Conservation (phyloP, 1,139 yeast genomes). For the Meyerozyma carpophila region DNA sequence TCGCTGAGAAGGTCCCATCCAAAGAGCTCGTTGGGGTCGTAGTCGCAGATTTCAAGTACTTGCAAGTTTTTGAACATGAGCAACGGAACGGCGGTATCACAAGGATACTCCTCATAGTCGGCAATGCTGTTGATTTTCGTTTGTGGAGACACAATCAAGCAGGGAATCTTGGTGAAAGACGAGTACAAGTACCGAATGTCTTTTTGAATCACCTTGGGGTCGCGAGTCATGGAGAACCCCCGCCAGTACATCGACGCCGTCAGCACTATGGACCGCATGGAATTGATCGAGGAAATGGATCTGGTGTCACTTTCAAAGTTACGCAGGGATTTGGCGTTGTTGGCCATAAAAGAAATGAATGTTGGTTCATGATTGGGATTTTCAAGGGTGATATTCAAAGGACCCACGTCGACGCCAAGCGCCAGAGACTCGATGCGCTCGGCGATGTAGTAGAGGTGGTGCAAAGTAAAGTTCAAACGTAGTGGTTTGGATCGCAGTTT, state of each 20-base stretch:
- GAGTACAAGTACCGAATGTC: conserved; percentile 57
- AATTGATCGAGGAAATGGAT: conserved; percentile 58
- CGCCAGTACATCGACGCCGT: conserved; percentile 44
- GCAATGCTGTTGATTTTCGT: conserved; percentile 50
- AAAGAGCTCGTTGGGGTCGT: conserved; percentile 59
- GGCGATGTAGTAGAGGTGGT: conserved; percentile 56
- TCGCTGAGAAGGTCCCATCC: conserved; percentile 62
- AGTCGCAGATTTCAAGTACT: conserved; percentile 53
- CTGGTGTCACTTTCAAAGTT: conserved; percentile 52
- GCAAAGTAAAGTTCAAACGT: conserved; percentile 52
- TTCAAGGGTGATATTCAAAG: conserved; percentile 54
- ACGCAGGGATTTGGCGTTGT: conserved; percentile 38
- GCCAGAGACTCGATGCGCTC: conserved; percentile 53
- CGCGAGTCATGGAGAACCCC: conserved; percentile 30
- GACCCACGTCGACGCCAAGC: conserved; percentile 56
- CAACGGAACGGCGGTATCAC: conserved; percentile 64
- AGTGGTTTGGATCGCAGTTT: conserved; percentile 41
- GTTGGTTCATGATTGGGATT: conserved; percentile 56
- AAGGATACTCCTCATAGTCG: conserved; percentile 66
- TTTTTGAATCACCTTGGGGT: conserved; percentile 37
- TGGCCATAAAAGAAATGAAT: conserved; percentile 47
- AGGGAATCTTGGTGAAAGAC: conserved; percentile 64
- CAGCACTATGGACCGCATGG: conserved; percentile 53
- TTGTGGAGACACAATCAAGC: conserved; percentile 55
- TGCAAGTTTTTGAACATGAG: conserved; percentile 56